Evolutionary conservation across 179 eudicot species (phyloP).

Genomic region (Gypsophila paniculata): DNA sequence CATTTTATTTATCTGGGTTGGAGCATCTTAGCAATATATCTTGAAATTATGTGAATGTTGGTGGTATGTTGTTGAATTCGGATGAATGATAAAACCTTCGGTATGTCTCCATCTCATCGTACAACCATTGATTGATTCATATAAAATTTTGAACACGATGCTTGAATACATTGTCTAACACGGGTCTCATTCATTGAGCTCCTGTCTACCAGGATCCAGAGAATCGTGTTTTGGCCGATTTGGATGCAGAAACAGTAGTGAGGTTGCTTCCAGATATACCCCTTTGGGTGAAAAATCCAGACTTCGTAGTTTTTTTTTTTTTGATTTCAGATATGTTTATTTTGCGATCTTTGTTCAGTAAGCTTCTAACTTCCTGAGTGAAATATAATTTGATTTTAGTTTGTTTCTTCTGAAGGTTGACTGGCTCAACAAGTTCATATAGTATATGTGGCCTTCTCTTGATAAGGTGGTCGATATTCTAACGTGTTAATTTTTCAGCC

Average conservation of each 20-base stretch:
- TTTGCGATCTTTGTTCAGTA: background rate
- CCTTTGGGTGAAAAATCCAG: constrained; percentile 82
- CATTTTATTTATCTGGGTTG: too few species aligned
- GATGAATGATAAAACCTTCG: too few species aligned
- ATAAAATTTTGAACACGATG: too few species aligned
- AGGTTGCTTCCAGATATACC: constrained; percentile 68
- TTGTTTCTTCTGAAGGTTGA: constrained; percentile 79
- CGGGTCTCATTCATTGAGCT: constrained; percentile 1
- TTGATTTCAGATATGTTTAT: background rate
- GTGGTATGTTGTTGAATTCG: too few species aligned
- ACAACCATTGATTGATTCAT: background rate
- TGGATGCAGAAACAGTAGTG: constrained; percentile 41
- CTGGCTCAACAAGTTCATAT: constrained; percentile 86
- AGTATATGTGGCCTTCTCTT: constrained; percentile 86
- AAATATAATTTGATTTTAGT: constrained; percentile 18
- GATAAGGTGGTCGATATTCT: constrained; percentile 55
- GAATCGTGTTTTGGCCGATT: constrained; percentile 42
- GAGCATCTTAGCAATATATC: too few species aligned
- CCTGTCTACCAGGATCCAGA: constrained; percentile 48
- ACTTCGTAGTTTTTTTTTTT: constrained; percentile 55
- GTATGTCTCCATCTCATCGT: too few species aligned
- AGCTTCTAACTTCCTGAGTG: background rate
- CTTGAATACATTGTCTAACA: too few species aligned
- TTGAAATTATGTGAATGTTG: too few species aligned
- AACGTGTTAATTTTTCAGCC: background rate